A percentile compares a stretch with the other conserved stretches of the same genome.
Evolutionary conservation across 75 land plant species (phyloP).

Genomic region (Picea glauca): DNA sequence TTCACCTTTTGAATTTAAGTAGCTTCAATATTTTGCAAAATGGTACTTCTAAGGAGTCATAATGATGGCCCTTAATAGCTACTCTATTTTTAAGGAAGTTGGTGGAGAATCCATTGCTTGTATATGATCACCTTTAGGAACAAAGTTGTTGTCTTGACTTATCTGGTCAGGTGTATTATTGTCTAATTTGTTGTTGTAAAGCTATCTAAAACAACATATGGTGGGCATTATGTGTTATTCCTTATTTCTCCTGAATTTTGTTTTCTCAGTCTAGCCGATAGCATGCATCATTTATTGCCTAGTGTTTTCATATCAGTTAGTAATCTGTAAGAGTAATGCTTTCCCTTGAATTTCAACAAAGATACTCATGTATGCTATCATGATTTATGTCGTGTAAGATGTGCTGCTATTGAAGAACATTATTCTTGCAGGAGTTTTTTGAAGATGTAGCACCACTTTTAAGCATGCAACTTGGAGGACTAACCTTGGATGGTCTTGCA

Average conservation of each 20-base stretch:
- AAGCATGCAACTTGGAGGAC: constrained; percentile 71
- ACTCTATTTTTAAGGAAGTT: neutral
- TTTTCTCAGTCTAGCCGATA: neutral
- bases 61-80: neutral
- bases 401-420: neutral
- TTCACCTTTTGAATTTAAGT: neutral
- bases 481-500: constrained; percentile 72
- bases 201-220: neutral
- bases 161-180: neutral
- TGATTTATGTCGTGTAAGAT: neutral
- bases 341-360: neutral
- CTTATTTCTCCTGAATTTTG: neutral
- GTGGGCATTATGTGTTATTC: neutral
- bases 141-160: neutral
- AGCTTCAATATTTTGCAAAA: neutral
- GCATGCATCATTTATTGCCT: neutral
- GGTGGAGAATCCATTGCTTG: neutral
- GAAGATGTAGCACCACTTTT: constrained; percentile 84
- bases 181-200: neutral
- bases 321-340: neutral
- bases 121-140: neutral
- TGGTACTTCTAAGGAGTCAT: neutral
- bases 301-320: neutral
- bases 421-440: constrained; percentile 67
- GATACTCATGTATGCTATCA: neutral